Conservation (phyloP, 1,139 yeast species). For the Hyphopichia burtonii region DNA sequence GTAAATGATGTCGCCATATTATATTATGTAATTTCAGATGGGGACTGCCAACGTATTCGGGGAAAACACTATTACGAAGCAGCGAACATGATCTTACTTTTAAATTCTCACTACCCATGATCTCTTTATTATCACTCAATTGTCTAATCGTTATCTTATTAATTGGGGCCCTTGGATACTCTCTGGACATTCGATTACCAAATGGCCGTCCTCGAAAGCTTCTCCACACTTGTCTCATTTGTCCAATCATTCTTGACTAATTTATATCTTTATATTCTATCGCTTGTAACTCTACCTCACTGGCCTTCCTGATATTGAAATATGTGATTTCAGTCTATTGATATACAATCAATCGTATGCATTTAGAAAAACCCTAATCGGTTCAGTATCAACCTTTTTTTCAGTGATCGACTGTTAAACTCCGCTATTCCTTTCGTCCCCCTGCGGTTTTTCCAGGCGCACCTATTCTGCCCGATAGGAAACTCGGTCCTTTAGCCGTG, state of each 20-base stretch:
- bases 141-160: not conserved
- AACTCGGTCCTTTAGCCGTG: no score
- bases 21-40: constrained; percentile 50
- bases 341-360: no score
- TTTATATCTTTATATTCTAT: no score
- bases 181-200: no score
- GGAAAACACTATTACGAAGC: constrained; percentile 17
- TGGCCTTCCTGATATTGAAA: no score
- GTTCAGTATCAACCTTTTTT: not conserved
- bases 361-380: not conserved
- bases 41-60: constrained; percentile 44
- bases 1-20: constrained; percentile 50
- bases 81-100: constrained; percentile 10
- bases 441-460: not conserved
- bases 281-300: no score
- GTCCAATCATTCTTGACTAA: no score
- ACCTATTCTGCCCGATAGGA: no score
- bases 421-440: not conserved
- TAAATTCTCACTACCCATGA: constrained; percentile 3
- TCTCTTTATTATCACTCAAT: constrained; percentile 2
- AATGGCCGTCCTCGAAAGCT: no score
- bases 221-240: no score
- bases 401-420: not conserved
- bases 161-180: not conserved
- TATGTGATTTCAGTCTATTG: no score